Base-by-base conservation (phyloP, 2,329 filamentous ascomycete genomes). In the Bipolaris cookei region DNA sequence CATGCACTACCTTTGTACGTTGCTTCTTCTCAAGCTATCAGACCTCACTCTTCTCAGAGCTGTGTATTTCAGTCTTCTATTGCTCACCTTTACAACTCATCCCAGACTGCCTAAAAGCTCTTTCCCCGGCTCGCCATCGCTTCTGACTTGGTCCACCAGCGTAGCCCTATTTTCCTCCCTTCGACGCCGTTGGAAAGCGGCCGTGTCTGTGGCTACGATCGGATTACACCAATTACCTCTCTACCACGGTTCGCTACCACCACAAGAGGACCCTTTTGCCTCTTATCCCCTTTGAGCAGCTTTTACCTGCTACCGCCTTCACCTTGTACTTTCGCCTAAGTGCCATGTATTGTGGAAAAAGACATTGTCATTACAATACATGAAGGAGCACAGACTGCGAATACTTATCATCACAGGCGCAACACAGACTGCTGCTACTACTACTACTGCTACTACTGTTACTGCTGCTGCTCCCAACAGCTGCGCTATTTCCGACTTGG, bases 181-280 rank as follows among this genome's bases (percentile, higher is more conserved):
- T 49, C 30, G 20, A 58, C 59, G 44, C 54, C 53, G 41, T 53
- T 50, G 42, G 45, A 44, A 56, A 63, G n/a, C 64, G 52, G 55
- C 41, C 46, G 53, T 57, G 62, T 63, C 57, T 61, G 57, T 66
- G 51, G 38, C 48, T 54, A 59, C 50, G 11, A 37, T 25, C 21
- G 28, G 30, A 54, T 28, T 34, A 37, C 48, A 54, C 49, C 50
- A 60, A 49, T 46, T 50, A 56, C 51, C 35, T 28, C 32, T 53
- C 56, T 57, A 64, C 66, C 63, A 64, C 65, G 64, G 65, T 66
- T 63, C 65, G 49, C 47, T 54, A 38, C 58, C 58, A 54, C 46
- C 54, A 45, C 50, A 45, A 28, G 39, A 30, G 16, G 25, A 28
- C 25, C 25, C 25, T 28, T 28, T 10, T 28, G 25, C 25, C 25